Evolutionary conservation across 371 early-diverging fungal genomes (phyloP).

Genomic region (Mortierella sp.): DNA sequence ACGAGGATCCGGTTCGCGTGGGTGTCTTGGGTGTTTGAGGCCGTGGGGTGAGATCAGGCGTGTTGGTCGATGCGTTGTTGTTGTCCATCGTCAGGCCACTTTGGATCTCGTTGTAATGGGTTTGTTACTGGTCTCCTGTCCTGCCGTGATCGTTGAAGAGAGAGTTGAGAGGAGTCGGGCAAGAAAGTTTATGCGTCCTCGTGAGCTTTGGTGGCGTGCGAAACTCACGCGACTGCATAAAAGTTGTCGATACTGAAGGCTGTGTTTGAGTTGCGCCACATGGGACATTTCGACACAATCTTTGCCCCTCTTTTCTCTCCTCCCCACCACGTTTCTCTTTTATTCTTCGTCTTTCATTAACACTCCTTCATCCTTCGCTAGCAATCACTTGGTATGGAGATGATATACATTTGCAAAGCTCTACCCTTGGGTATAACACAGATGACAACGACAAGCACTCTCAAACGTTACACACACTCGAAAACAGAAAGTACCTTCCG

Average conservation of each 20-base stretch:
- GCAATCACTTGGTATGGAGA: too few relatives aligned
- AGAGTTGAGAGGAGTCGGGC: too few relatives aligned
- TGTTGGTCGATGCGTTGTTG: conserved; percentile 2
- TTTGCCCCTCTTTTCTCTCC: not conserved
- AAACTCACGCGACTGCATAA: not conserved
- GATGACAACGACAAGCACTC: too few relatives aligned
- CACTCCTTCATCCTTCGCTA: not conserved
- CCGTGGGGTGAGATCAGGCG: conserved; percentile 2
- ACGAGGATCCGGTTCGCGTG: conserved; percentile 1
- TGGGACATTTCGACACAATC: not conserved
- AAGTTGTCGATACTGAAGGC: not conserved
- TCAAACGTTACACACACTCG: too few relatives aligned
- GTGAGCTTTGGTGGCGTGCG: conserved; percentile 1
- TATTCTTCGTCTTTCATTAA: conserved; percentile 3
- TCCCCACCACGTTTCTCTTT: conserved; percentile 1
- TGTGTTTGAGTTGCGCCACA: not conserved
- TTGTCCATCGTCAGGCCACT: conserved; percentile 7
- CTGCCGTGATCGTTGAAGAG: not conserved
- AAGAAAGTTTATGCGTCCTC: too few relatives aligned
- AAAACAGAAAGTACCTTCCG: too few relatives aligned
- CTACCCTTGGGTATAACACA: too few relatives aligned
- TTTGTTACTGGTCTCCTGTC: not conserved
- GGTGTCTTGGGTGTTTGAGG: conserved; percentile 18
- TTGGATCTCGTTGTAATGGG: not conserved
- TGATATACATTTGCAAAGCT: too few relatives aligned